Conservation (phyloP, 495 filamentous ascomycete species). For the Talaromyces ruber region DNA sequence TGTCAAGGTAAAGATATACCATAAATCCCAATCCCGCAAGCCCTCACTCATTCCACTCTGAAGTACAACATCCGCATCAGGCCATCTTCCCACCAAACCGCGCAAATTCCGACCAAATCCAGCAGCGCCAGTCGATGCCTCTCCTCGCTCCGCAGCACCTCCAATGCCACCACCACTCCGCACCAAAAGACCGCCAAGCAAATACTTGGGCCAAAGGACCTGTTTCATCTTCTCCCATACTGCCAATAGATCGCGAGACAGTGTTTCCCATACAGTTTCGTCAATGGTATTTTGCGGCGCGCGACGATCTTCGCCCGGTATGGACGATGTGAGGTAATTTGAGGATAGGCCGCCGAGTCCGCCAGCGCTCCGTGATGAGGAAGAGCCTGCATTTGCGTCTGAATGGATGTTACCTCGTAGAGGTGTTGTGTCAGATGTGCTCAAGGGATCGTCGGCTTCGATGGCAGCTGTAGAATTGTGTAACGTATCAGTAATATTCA, state of each 20-base stretch:
- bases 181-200: slow-evolving; percentile 64
- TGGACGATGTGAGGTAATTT: slow-evolving; percentile 75
- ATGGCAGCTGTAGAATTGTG: slow-evolving; percentile 44
- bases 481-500: background rate
- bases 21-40: slow-evolving; percentile 92
- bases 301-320: slow-evolving; percentile 90
- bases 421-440: slow-evolving; percentile 62
- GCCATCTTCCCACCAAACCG: slow-evolving; percentile 58
- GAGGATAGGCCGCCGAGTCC: slow-evolving; percentile 35
- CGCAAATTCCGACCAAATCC: slow-evolving; percentile 55
- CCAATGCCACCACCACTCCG: slow-evolving; percentile 63
- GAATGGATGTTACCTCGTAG: slow-evolving; percentile 73
- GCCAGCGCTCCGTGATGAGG: slow-evolving; percentile 23
- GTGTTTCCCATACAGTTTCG: slow-evolving; percentile 91
- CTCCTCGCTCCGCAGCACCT: slow-evolving; percentile 56
- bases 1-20: slow-evolving; percentile 37
- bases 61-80: slow-evolving; percentile 60
- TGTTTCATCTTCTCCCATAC: slow-evolving; percentile 98
- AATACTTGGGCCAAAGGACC: slow-evolving; percentile 94
- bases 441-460: slow-evolving; percentile 87
- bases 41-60: slow-evolving; percentile 80
- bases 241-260: slow-evolving; percentile 81
- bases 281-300: slow-evolving; percentile 92
- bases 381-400: slow-evolving; percentile 25
- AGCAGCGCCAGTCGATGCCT: slow-evolving; percentile 36